Conservation (phyloP, 768 basidiomycete genomes). For the Lactarius sanguifluus region DNA sequence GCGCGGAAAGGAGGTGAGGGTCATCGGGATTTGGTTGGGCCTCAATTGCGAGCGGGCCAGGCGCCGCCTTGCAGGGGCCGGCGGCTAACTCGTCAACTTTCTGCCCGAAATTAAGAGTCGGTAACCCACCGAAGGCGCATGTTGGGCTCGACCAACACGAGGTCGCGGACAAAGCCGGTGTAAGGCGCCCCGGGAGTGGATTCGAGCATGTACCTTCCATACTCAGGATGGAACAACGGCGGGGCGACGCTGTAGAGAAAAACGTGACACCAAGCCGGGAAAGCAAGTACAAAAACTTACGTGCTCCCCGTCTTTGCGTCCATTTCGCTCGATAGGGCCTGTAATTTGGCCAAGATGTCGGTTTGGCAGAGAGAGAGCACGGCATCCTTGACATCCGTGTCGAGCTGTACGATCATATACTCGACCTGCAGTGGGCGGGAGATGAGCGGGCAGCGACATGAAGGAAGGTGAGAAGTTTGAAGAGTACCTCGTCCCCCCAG, state of each 20-base stretch:
- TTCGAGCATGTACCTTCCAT: slow-evolving; percentile 98
- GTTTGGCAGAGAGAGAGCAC: slow-evolving; percentile 92
- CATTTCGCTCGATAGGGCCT: slow-evolving; percentile 64
- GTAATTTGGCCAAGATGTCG: slow-evolving; percentile 85
- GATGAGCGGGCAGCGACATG: slow-evolving; percentile 6
- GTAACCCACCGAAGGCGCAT: slow-evolving; percentile 81
- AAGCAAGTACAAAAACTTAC: slow-evolving; percentile 42
- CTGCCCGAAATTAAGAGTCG: slow-evolving; percentile 1
- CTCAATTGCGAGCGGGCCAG: slow-evolving; percentile 83
- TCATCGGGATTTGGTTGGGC: slow-evolving; percentile 84
- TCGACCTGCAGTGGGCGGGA: slow-evolving; percentile 62
- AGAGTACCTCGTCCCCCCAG: slow-evolving; percentile 94
- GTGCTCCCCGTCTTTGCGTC: slow-evolving; percentile 55
- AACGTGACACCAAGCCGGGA: background rate
- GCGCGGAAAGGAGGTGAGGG: slow-evolving; percentile 93
- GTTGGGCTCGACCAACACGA: slow-evolving; percentile 87
- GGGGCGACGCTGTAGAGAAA: slow-evolving; percentile 9
- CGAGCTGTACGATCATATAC: slow-evolving; percentile 91
- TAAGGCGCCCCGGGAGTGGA: slow-evolving; percentile 96
- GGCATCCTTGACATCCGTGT: slow-evolving; percentile 75
- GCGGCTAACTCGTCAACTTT: slow-evolving; percentile 16
- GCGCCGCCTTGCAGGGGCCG: slow-evolving; percentile 55
- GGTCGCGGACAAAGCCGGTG: slow-evolving; percentile 80
- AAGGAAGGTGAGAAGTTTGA: slow-evolving; percentile 1
- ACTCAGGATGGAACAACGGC: slow-evolving; percentile 96